Percentiles rank a stretch among this genome's conserved stretches.
phyloP scores from a whole-genome alignment of 2,329 filamentous ascomycete species.

The Lasiodiplodia theobromae region DNA sequence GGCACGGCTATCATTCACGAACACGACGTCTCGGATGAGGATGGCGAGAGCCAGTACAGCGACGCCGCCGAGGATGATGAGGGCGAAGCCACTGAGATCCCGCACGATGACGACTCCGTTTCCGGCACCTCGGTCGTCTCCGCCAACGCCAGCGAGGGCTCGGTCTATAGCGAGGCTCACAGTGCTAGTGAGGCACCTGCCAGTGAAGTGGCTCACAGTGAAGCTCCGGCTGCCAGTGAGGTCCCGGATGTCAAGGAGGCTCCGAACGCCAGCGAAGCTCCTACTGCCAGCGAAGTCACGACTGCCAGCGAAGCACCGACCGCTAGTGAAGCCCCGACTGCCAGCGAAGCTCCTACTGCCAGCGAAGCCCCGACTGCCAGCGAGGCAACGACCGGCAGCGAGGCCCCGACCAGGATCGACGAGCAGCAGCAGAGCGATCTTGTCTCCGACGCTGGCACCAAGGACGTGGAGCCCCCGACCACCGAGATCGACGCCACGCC shows the following conservation, averaged over 20 bases:
- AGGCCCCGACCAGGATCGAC: not conserved
- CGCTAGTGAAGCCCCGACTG: not conserved
- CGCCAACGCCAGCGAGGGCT: constrained; percentile 4
- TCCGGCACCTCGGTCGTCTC: constrained; percentile 15
- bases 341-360: not conserved
- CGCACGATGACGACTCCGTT: constrained; percentile 22
- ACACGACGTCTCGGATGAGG: constrained; percentile 34
- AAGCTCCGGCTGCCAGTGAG: not conserved
- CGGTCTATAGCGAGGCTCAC: not conserved
- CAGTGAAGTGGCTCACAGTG: not conserved
- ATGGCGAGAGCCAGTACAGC: constrained; percentile 33
- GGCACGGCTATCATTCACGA: constrained; percentile 7
- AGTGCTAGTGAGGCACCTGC: too few relatives aligned
- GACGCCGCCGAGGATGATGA: constrained; percentile 29
- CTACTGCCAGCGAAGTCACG: not conserved
- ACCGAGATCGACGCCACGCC: constrained; percentile 16
- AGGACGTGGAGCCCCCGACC: constrained; percentile 21
- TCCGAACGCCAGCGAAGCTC: not conserved
- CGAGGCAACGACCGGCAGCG: too few relatives aligned
- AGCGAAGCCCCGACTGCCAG: not conserved
- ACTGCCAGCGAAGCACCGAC: not conserved
- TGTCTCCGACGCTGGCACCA: constrained; percentile 10
- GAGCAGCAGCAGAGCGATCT: not conserved
- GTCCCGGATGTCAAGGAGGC: not conserved
- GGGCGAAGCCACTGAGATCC: constrained; percentile 31